Evolutionary conservation across 495 filamentous ascomycete species (phyloP), one percentile per base, ranked within the genome.

Genomic region (Xylaria venustula): DNA sequence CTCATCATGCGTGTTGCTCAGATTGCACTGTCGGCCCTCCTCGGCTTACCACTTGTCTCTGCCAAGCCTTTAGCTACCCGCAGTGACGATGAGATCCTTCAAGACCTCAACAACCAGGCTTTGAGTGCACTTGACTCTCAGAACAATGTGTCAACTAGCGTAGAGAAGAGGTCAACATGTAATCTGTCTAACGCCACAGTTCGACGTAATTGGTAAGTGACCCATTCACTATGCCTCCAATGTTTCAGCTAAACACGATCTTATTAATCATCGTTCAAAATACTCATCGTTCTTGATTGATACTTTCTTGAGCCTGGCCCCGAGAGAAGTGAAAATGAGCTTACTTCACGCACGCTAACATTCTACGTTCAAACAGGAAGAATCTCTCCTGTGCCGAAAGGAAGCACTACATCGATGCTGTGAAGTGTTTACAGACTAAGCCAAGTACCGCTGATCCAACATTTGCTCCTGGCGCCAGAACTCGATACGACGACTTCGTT

Each of bases 401-500:
- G 17, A 83, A 76, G 40, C 70, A 71, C 12, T 91, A 88, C 63
- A 87, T 86, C 59, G 69, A 81, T 25, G 85, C 89, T 1, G 82
- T 91, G 23, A 76, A 83, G 49, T 92, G 89, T 64, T 66, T 92
- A 5, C 79, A 83, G 62, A 61, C 55, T 8, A 67, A 78, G 62
- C 82, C 87, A 0, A 63, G 84, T 1, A 79, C 68, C 17, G 82
- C 79, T 1, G 79, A 81, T 1, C 45, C 73, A 0, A 52, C 59
- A 5, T 53, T 73, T 7, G 67, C 67, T 0, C 71, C 74, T 5
- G 77, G 75, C 0, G 69, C 73, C 14, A 66, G 60, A 37, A 69
- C 66, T 4, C 78, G 85, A 17, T 89, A 83, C 63, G 89, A 92
- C 74, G 88, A 92, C 68, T 91, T 91, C 65, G 77, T 87, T 40